Conservation (phyloP, 2,329 filamentous ascomycete species). For the Pyrenochaeta sp. region DNA sequence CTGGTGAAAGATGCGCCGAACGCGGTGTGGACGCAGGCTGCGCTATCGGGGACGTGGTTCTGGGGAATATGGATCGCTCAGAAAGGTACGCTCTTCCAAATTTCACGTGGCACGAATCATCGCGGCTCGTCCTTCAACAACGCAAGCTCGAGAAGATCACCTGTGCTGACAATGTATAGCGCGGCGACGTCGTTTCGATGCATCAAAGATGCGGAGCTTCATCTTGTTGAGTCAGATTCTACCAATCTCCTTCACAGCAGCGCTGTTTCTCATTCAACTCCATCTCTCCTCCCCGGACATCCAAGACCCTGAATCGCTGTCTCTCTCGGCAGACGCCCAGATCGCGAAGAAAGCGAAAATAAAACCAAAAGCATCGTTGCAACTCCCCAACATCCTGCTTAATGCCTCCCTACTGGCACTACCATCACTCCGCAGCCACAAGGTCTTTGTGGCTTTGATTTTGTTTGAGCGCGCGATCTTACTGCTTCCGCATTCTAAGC, state of each 20-base stretch:
- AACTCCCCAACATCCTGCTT: conserved; percentile 36
- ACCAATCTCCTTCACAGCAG: conserved; percentile 34
- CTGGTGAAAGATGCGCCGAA: conserved; percentile 32
- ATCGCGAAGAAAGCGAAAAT: too few species aligned
- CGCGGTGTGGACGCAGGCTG: conserved; percentile 33
- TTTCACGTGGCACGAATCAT: too few species aligned
- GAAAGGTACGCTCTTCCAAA: conserved; percentile 34
- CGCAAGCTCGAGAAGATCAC: too few species aligned
- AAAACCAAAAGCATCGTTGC: conserved; percentile 22
- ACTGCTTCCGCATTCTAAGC: conserved; percentile 28
- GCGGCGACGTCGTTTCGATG: conserved; percentile 14
- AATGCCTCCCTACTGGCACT: conserved; percentile 31
- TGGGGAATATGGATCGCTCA: conserved; percentile 40
- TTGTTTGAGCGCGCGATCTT: conserved; percentile 29
- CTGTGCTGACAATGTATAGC: conserved; percentile 19
- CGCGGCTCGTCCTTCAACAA: too few species aligned
- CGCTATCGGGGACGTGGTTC: conserved; percentile 35
- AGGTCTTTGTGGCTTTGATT: conserved; percentile 28
- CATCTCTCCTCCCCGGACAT: conserved; percentile 30
- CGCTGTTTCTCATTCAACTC: conserved; percentile 36
- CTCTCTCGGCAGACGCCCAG: too few species aligned
- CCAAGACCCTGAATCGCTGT: neutral
- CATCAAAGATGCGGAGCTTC: conserved; percentile 24
- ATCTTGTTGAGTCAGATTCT: conserved; percentile 39
- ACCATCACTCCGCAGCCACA: conserved; percentile 20